Evolutionary conservation across 2,329 filamentous ascomycete genomes (phyloP), one percentile per base, ranked within the genome.

Genomic region (Claviceps africana): DNA sequence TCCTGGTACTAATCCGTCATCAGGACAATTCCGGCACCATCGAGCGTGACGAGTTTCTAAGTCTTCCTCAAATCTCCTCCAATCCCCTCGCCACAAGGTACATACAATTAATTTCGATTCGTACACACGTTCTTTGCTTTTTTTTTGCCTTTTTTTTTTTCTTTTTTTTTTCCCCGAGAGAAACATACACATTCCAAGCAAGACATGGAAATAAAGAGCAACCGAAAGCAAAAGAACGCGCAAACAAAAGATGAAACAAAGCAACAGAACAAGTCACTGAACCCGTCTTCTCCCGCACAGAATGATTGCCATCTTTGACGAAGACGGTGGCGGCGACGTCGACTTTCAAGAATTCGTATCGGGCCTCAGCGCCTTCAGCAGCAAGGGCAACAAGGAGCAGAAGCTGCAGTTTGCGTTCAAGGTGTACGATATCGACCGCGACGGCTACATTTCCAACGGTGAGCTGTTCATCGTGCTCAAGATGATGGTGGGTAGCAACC

Each of bases 401-500:
- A 98, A 98, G 76, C 79, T 97, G 58, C 84, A 82, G 51, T 98
- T 98, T 65, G 93, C 93, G 45, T 98, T 98, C 81, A 95, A 96
- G 71, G 93, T 98, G 56, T 98, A 98, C 76, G 93, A 98, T 69
- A 97, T 98, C 64, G 93, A 98, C 71, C 88, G 93, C 55, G 93
- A 98, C 69, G 93, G 93, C 25, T 98, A 87, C 73, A 98, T 98
- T 65, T 95, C 88, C 75, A 98, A 98, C 70, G 93, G 93, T 63
- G 93, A 98, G 75, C 80, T 98, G 50, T 98, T 97, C 70, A 97
- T 98, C 64, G 93, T 98, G 64, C 78, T 98, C 64, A 98, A 98
- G 85, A 98, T 98, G 93, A 98, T 98, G 93, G 93, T 98, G 50
- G 93, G 93, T 55, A 96, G 87, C 74, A 98, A 98, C 70, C 74